Evolutionary conservation across 2,329 filamentous ascomycete species (phyloP), one percentile per base, ranked within the genome.

Genomic region (Nigrograna mackinnonii): DNA sequence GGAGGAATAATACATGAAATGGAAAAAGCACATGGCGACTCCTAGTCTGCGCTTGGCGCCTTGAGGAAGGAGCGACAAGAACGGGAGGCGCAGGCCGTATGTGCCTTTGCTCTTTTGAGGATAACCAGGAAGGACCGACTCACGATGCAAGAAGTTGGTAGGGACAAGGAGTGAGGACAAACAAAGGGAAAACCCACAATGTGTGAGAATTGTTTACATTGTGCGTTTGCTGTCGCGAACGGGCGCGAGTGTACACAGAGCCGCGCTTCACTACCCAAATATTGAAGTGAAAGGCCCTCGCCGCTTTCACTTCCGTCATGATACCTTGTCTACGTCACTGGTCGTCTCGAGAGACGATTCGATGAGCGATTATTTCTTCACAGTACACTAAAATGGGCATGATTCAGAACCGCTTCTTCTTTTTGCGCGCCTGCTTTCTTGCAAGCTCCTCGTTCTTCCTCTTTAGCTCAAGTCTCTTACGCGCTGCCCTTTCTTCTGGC

Each of bases 381-480:
- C 33, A 17, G 5, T 5, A 6, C 30, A 16, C 34, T 12, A 12
- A 33, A 19, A 19, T 32, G 4, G 24, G 18, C 26, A 28, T 9
- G n/a, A 35, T 20, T 44, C 52, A 67, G 20, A 68, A 67, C 2
- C 62, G 49, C 39, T 58, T 65, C 49, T 66, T 67, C 46, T 64
- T 67, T 9, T 46, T 51, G 26, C 63, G 59, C 4, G 58, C 58
- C 33, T 64, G 64, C 70, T 83, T 84, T 70, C 79, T 83, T 14
- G 60, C 69, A 7, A 74, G 72, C 39, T 70, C 75, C 50, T 78
- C 79, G 20, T 74, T 72, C 54, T 77, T 78, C 14, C 75, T 69
- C 57, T 82, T 84, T 46, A 85, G 57, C 55, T 81, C 78, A 37
- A 77, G 71, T 11, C 82, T 69, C 51, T 76, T 82, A 40, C 74